Evolutionary conservation across 176 grass and related monocot genomes (phyloP).

Genomic region (Zoysia pacifica): DNA sequence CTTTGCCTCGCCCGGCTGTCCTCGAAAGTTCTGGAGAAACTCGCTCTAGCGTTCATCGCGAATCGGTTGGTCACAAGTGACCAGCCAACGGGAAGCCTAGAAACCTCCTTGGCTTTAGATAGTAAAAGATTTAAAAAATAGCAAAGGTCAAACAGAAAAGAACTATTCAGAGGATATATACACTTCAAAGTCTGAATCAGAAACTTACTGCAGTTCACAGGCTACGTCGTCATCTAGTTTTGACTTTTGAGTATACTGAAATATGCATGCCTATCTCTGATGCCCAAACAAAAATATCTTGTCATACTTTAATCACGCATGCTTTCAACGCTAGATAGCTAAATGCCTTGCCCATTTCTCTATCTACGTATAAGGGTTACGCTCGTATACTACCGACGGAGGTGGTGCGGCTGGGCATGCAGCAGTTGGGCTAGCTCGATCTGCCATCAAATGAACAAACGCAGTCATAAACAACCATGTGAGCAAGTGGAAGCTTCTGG

Average conservation of each 20-base stretch:
- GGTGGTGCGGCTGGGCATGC: neutral
- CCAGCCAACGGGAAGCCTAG: no score
- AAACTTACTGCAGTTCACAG: no score
- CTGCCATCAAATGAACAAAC: neutral
- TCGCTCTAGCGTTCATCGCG: no score
- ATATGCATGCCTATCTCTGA: neutral
- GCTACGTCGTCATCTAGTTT: neutral
- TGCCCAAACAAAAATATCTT: neutral
- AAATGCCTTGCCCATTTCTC: neutral
- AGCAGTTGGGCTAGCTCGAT: neutral
- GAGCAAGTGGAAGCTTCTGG: neutral
- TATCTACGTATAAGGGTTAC: neutral
- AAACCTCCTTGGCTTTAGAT: no score
- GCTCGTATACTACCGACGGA: no score
- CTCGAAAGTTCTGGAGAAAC: no score
- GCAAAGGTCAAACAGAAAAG: no score
- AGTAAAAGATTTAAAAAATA: no score
- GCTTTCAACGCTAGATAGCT: neutral
- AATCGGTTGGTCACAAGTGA: no score
- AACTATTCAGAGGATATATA: no score
- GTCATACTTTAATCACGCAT: neutral
- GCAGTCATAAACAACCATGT: neutral
- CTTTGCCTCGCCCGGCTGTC: no score
- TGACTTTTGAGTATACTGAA: neutral
- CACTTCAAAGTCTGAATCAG: no score